Evolutionary conservation across 352 stramenopile genomes (phyloP).

Genomic region (Globisporangium sylvaticum): DNA sequence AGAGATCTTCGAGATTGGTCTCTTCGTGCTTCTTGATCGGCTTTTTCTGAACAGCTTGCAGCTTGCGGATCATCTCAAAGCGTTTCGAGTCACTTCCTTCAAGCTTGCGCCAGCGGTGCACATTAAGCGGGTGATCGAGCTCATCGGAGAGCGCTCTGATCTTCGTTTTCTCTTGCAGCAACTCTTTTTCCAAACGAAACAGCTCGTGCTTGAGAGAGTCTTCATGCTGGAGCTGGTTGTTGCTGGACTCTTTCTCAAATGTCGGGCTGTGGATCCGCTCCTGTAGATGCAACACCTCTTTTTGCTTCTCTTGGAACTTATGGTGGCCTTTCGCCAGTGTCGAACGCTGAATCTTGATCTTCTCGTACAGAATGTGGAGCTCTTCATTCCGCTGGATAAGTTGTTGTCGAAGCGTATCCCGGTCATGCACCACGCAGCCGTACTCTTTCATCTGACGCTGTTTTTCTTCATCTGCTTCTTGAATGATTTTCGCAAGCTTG

Average conservation of each 20-base stretch:
- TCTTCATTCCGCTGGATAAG: conserved; percentile 88
- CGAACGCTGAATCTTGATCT: conserved; percentile 91
- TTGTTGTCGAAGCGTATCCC: conserved; percentile 80
- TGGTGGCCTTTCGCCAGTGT: conserved; percentile 73
- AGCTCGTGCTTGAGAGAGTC: conserved; percentile 56
- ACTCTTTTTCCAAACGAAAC: conserved; percentile 62
- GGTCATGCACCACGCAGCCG: conserved; percentile 78
- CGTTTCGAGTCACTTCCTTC: conserved; percentile 86
- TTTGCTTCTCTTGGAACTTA: conserved; percentile 67
- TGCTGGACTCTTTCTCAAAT: conserved; percentile 58
- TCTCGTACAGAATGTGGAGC: conserved; percentile 85
- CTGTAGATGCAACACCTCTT: conserved; percentile 52
- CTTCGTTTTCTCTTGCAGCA: conserved; percentile 83
- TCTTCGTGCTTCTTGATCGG: conserved; percentile 85
- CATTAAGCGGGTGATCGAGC: conserved; percentile 88
- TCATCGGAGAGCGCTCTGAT: conserved; percentile 87
- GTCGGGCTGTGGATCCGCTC: conserved; percentile 53
- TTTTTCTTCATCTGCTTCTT: conserved; percentile 88
- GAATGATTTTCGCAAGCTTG: conserved; percentile 87
- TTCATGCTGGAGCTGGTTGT: conserved; percentile 59
- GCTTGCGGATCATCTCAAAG: conserved; percentile 86
- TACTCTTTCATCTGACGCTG: conserved; percentile 86
- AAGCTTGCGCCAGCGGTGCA: conserved; percentile 90
- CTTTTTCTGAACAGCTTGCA: conserved; percentile 83
- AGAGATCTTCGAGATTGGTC: conserved; percentile 55